Conservation (phyloP, 2,329 filamentous ascomycete genomes). For the Paracoccidioides brasiliensis region DNA sequence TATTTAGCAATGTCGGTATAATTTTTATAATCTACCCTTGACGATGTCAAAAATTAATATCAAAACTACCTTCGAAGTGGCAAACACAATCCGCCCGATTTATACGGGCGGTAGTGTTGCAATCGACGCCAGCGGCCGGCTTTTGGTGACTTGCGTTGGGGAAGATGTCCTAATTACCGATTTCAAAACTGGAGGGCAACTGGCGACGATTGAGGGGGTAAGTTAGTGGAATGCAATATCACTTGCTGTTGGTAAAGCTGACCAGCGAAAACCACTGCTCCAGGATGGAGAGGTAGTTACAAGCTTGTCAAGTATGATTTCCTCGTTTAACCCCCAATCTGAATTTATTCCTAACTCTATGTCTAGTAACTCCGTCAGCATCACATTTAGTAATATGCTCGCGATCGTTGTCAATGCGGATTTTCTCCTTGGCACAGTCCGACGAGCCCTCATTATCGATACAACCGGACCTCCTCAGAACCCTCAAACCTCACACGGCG, state of each 20-base stretch:
- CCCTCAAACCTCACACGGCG: conserved; percentile 77
- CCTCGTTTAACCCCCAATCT: not conserved
- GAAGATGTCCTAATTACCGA: conserved; percentile 86
- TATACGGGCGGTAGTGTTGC: conserved; percentile 84
- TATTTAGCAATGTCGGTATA: not conserved
- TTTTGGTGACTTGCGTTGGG: conserved; percentile 79
- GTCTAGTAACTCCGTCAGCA: conserved; percentile 66
- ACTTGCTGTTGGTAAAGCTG: conserved; percentile 9
- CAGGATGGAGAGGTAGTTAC: conserved; percentile 51
- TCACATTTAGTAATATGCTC: conserved; percentile 87
- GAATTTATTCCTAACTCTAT: conserved; percentile 6
- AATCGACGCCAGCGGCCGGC: conserved; percentile 64
- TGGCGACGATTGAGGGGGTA: conserved; percentile 80
- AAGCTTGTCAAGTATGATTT: conserved; percentile 30
- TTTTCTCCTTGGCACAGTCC: conserved; percentile 59
- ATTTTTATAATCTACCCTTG: not conserved
- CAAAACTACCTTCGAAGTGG: conserved; percentile 83
- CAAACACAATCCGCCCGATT: conserved; percentile 75
- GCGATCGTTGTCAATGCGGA: conserved; percentile 87
- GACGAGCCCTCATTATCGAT: conserved; percentile 44
- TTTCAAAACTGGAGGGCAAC: conserved; percentile 64
- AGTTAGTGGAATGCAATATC: conserved; percentile 19
- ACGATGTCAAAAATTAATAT: conserved; percentile 40
- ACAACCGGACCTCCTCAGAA: conserved; percentile 57
- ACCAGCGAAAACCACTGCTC: not conserved